These are phyloP conservation scores for Ulota crispa DNA, from an alignment of 225 moss, liverwort and hornwort genomes.

Conservation along the genomic window DNA sequence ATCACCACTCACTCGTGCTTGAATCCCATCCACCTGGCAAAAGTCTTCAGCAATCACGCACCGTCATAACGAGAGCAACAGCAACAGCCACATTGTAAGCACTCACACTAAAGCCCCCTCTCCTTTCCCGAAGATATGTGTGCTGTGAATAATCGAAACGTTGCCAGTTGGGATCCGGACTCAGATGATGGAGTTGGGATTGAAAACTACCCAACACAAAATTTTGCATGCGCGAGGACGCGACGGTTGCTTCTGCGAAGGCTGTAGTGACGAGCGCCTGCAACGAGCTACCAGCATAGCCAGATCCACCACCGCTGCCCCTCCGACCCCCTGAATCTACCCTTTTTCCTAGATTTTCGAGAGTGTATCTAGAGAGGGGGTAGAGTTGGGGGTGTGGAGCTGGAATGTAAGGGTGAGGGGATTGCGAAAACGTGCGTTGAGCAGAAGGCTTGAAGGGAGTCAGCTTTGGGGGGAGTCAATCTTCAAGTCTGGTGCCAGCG, in stretches of 20 bases:
- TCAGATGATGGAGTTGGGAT: conserved; percentile 11
- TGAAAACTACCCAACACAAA: no score
- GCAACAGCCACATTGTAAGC: not conserved
- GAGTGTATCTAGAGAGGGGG: rapidly evolving
- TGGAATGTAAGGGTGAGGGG: not conserved
- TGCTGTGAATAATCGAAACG: not conserved
- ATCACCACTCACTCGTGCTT: not conserved
- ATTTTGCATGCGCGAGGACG: conserved; percentile 21
- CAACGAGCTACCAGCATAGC: not conserved
- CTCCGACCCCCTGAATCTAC: no score
- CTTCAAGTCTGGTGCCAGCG: not conserved
- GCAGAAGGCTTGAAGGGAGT: not conserved
- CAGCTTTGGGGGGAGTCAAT: not conserved
- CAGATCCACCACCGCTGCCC: not conserved
- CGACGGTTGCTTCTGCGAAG: conserved; percentile 17
- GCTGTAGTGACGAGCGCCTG: not conserved
- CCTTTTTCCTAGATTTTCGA: not conserved
- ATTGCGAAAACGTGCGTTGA: not conserved
- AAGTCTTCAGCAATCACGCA: not conserved
- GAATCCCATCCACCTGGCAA: not conserved
- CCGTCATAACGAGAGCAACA: not conserved
- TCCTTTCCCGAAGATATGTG: not conserved
- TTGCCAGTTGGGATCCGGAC: not conserved
- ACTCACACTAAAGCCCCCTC: not conserved
- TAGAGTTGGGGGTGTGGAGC: not conserved